phyloP scores from a whole-genome alignment of 805 yeast species.

The Pichia cephalocereana region DNA sequence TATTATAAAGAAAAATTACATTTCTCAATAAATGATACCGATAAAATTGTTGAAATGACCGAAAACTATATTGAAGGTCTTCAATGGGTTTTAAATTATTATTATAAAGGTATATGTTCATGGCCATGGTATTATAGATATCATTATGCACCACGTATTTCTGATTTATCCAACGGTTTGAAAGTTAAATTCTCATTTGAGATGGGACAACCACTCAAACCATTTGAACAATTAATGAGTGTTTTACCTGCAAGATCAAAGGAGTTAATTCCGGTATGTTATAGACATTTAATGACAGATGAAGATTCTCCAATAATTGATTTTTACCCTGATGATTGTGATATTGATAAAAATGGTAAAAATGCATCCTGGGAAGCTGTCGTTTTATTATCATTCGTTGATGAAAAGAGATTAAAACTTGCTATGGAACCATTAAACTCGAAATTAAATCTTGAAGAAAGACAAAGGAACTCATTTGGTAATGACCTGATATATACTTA shows the following conservation, averaged over 20 bases:
- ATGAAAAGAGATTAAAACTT: slow-evolving; percentile 60
- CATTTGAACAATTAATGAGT: slow-evolving; percentile 95
- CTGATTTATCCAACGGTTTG: slow-evolving; percentile 73
- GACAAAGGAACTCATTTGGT: slow-evolving; percentile 67
- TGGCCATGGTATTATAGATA: slow-evolving; percentile 93
- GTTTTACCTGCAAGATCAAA: slow-evolving; percentile 91
- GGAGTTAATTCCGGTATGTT: slow-evolving; percentile 64
- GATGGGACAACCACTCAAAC: slow-evolving; percentile 71
- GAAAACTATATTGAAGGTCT: slow-evolving; percentile 86
- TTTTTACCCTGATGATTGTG: slow-evolving; percentile 84
- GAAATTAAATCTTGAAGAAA: slow-evolving; percentile 61
- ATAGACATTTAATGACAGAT: slow-evolving; percentile 79
- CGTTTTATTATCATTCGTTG: slow-evolving; percentile 85
- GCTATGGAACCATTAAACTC: slow-evolving; percentile 63
- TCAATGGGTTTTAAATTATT: slow-evolving; percentile 93
- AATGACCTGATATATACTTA: slow-evolving; percentile 54
- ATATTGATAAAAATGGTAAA: slow-evolving; percentile 87
- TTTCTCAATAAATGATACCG: slow-evolving; percentile 54
- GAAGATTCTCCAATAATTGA: slow-evolving; percentile 79
- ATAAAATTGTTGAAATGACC: slow-evolving; percentile 51
- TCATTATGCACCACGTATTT: slow-evolving; percentile 91
- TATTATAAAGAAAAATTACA: slow-evolving; percentile 78
- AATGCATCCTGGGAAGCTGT: slow-evolving; percentile 98
- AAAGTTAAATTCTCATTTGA: slow-evolving; percentile 55
- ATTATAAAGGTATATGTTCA: slow-evolving; percentile 83